phyloP scores from a whole-genome alignment of 495 filamentous ascomycete species.

The Aspergillus sparsus region DNA sequence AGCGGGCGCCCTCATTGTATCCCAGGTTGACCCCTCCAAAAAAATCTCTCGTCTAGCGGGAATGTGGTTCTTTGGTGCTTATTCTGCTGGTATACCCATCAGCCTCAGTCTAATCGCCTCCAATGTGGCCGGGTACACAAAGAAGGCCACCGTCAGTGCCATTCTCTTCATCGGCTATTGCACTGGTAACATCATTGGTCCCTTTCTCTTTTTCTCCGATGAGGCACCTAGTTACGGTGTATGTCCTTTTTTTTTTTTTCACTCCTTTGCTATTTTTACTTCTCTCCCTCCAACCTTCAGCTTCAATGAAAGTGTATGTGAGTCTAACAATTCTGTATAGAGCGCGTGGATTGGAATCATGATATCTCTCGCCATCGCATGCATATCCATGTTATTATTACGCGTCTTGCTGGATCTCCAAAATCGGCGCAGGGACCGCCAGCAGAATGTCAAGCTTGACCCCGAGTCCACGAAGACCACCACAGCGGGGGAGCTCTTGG shows the following conservation, averaged over 20 bases:
- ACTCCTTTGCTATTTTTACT: too few relatives aligned
- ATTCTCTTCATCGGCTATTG: background rate
- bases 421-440: conserved; percentile 12
- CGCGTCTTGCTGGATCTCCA: conserved; percentile 9
- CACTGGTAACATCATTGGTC: conserved; percentile 5
- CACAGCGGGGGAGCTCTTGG: background rate
- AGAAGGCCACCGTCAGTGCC: background rate
- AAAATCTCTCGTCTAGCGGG: conserved; percentile 53
- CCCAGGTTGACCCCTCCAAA: conserved; percentile 53
- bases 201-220: conserved; percentile 6
- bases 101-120: conserved; percentile 56
- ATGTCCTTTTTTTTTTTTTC: conserved; percentile 12
- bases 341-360: conserved; percentile 17
- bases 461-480: conserved; percentile 6
- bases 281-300: too few relatives aligned
- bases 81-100: conserved; percentile 57
- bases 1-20: conserved; percentile 60
- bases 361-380: conserved; percentile 12
- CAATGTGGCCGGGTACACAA: conserved; percentile 56
- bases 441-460: conserved; percentile 14
- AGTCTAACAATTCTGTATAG: background rate
- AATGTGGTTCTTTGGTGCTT: conserved; percentile 54
- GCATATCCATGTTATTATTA: conserved; percentile 1
- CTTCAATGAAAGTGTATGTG: too few relatives aligned
- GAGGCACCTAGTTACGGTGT: conserved; percentile 40